Base-by-base conservation (phyloP, 2,329 filamentous ascomycete species). In the Xylaria sp. region DNA sequence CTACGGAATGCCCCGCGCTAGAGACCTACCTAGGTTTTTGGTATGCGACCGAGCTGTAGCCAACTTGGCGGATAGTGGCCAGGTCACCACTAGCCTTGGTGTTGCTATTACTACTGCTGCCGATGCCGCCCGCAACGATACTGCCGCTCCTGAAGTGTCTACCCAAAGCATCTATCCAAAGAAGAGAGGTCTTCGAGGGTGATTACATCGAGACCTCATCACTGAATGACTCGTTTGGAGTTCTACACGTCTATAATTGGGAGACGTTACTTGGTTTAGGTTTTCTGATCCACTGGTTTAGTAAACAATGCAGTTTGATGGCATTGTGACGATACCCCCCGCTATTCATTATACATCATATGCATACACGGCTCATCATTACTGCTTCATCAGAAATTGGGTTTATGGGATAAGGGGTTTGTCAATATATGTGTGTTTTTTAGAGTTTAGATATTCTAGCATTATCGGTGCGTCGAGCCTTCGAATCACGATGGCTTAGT, bases 1-100 rank as follows among this genome's bases (percentile, higher is more conserved):
- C 63, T 4, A 59, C 60, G 46, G 60, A 66, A 49, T 19, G 62
- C 2, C 60, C 64, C 37, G 62, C 65, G 23, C 61, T 61, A 23
- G 62, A 57, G 15, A 57, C n/a, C n/a, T n/a, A n/a, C n/a, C n/a
- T n/a, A n/a, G n/a, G n/a, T n/a, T n/a, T n/a, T n/a, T n/a, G n/a
- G n/a, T n/a, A n/a, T n/a, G n/a, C 53, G 9, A 52, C 9, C 28
- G 28, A 31, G 9, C 62, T 5, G n/a, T 37, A 46, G 23, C 19
- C 23, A 12, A 42, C 57, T 33, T 45, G 23, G 23, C 14, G n/a
- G 25, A 15, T 35, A 12, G 7, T 9, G 19, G 42, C 15, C 7
- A 37, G 11, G 15, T 11, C 15, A 19, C 21, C 17, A n/a, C 17
- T 7, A 21, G 6, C 35, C 6, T 14, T 28, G 17, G n/a, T 49